Conservation (phyloP, 164 flowering plant genomes). For the Protea cynaroides region DNA sequence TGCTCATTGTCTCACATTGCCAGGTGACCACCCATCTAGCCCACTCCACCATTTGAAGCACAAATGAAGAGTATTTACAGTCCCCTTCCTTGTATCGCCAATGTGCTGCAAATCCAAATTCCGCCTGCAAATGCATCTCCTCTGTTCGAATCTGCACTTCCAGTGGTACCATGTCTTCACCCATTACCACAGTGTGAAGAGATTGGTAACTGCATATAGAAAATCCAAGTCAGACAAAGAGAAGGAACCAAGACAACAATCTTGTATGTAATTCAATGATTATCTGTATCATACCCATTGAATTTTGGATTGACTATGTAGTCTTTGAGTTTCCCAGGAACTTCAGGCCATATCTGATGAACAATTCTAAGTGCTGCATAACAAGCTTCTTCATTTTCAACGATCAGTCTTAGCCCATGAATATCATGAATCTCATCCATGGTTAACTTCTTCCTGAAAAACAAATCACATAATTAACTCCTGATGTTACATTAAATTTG, state of each 20-base stretch:
- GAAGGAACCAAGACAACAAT: background rate
- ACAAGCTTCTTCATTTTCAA: constrained; percentile 81
- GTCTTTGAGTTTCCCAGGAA: constrained; percentile 86
- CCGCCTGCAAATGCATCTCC: constrained; percentile 94
- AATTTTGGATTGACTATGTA: constrained; percentile 72
- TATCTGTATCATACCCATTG: constrained; percentile 60
- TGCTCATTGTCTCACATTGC: constrained; percentile 79
- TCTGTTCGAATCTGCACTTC: constrained; percentile 94
- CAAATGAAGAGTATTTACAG: constrained; percentile 59
- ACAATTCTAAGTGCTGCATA: constrained; percentile 63
- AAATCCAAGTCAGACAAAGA: constrained; percentile 9
- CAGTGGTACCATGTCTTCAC: constrained; percentile 69
- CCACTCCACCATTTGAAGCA: constrained; percentile 98
- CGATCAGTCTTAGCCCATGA: constrained; percentile 82
- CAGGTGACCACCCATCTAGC: constrained; percentile 87
- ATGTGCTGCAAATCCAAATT: constrained; percentile 96
- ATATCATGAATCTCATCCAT: constrained; percentile 94
- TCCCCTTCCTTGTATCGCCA: constrained; percentile 98
- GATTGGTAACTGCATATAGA: constrained; percentile 65
- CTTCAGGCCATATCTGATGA: constrained; percentile 71
- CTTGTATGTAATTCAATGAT: background rate
- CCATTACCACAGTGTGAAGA: constrained; percentile 84
- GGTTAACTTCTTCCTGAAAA: constrained; percentile 73
- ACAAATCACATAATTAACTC: background rate
- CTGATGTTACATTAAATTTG: background rate